Evolutionary conservation across 495 filamentous ascomycete species (phyloP), one percentile per base, ranked within the genome.

Genomic region (Neurospora sp.): DNA sequence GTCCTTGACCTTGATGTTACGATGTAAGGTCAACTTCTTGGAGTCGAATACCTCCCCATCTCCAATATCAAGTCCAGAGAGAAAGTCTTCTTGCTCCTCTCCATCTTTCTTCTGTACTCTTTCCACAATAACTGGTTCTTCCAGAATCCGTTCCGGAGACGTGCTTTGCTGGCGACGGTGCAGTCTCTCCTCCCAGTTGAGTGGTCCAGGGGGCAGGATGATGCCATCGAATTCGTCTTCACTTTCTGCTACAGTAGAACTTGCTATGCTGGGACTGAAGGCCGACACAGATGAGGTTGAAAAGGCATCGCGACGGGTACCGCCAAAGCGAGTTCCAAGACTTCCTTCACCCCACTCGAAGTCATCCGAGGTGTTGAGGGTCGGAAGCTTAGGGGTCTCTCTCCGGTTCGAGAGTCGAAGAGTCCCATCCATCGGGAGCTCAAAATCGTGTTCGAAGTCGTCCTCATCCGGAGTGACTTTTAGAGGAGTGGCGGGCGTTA

Each of bases 321-420:
- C 94, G 66, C 91, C 96, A 82, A 94, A 91, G 70, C 95, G 87
- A 66, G 94, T 95, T 38, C 94, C 94, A 42, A 96, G 86, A 80
- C 93, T 97, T 39, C 93, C 94, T 81, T 98, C 96, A 40, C 92
- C 91, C 94, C 94, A 97, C 78, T 98, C 93, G 73, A 96, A 88
- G 72, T 97, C 95, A 42, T 95, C 93, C 69, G 91, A 82, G 9
- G 83, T 81, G 69, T 83, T 87, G 39, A 87, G 83, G 5, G 82
- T 80, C 14, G 88, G 87, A 18, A 85, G 88, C 74, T 85, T 87
- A 3, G 89, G 85, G 27, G 85, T 84, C 35, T 90, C 88, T 78
- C 87, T 88, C 40, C 83, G 85, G 66, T 83, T 83, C 37, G 89
- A 87, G 44, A 94, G 84, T 75, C 84, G 87, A 6, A 94, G 81